phyloP scores from a whole-genome alignment of 2,329 filamentous ascomycete species.

The Aspergillus sp. region DNA sequence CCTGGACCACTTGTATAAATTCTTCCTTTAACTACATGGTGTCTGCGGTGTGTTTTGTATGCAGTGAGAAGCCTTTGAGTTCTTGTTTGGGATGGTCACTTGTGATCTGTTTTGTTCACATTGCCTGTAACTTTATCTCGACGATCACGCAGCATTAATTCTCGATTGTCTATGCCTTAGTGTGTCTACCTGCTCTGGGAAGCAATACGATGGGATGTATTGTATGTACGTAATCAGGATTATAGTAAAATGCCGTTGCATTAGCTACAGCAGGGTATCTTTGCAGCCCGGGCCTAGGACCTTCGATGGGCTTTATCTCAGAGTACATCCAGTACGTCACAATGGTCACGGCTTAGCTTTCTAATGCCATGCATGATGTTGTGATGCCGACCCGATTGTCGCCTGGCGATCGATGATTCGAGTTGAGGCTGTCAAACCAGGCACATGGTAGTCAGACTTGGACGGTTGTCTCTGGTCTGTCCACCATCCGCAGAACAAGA shows the following conservation, averaged over 20 bases:
- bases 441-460: no score
- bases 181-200: no score
- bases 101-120: conserved; percentile 21
- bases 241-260: not conserved
- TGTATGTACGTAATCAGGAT: no score
- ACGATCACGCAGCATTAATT: conserved; percentile 31
- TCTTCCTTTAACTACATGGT: conserved; percentile 18
- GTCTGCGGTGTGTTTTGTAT: conserved; percentile 20
- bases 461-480: no score
- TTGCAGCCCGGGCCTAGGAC: no score
- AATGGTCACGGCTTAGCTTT: no score
- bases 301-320: no score
- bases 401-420: no score
- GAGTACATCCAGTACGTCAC: no score
- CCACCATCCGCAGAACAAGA: no score
- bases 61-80: conserved; percentile 20
- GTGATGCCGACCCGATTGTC: not conserved
- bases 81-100: conserved; percentile 18
- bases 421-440: no score
- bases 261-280: not conserved
- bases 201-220: no score
- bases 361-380: not conserved
- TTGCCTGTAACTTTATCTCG: conserved; percentile 31
- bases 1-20: conserved; percentile 33
- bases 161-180: not conserved